phyloP scores from a whole-genome alignment of 2,329 filamentous ascomycete species.

The Albifimbria verrucaria region DNA sequence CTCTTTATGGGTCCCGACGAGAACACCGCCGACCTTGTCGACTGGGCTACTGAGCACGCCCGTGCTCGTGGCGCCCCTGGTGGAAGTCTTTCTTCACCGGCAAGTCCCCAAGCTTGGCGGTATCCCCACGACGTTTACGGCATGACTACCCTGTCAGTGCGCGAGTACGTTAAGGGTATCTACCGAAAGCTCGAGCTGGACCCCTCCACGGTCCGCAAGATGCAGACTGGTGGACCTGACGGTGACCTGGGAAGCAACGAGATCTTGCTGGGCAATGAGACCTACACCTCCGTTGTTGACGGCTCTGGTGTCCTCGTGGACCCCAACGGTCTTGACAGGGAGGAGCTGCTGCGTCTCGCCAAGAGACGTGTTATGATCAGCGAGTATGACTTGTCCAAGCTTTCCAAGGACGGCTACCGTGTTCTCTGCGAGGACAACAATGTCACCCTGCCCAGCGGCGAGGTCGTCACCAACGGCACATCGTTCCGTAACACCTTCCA shows the following conservation, averaged over 20 bases:
- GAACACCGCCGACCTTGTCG: conserved; percentile 94
- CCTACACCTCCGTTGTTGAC: conserved; percentile 93
- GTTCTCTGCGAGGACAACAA: conserved; percentile 90
- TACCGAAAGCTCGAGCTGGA: conserved; percentile 95
- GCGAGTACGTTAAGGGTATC: conserved; percentile 93
- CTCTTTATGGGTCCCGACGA: conserved; percentile 98
- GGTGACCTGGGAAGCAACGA: conserved; percentile 97
- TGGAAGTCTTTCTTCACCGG: conserved; percentile 99
- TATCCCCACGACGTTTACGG: conserved; percentile 93
- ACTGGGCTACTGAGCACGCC: conserved; percentile 98
- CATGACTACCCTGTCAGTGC: conserved; percentile 96
- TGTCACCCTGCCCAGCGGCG: conserved; percentile 81
- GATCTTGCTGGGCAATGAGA: conserved; percentile 93
- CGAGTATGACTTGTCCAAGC: conserved; percentile 78
- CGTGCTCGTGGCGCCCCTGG: conserved; percentile 82
- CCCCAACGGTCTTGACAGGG: conserved; percentile 80
- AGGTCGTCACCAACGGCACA: conserved; percentile 85
- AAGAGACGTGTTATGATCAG: conserved; percentile 86
- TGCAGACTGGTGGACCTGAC: conserved; percentile 96
- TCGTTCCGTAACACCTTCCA: conserved; percentile 98
- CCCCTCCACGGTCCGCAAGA: conserved; percentile 78
- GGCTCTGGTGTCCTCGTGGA: conserved; percentile 93
- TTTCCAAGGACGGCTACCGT: conserved; percentile 85
- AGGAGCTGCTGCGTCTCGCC: conserved; percentile 80
- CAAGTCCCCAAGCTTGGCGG: conserved; percentile 95